These are phyloP conservation scores for Podospora australis DNA, from an alignment of 495 filamentous ascomycete species.

Conservation along the genomic window DNA sequence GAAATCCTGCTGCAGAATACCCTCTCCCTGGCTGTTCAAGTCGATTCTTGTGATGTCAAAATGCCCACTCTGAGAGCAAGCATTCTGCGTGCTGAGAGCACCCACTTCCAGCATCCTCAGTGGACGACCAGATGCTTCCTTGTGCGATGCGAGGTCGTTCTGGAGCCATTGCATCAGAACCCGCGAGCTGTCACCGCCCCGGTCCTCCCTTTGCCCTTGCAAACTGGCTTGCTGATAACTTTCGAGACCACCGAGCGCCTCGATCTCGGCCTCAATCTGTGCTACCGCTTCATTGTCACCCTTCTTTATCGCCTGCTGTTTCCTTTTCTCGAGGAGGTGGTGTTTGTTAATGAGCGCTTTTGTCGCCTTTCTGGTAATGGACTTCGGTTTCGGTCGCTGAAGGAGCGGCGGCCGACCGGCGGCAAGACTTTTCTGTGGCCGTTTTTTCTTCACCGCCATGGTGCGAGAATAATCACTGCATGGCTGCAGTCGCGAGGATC, in stretches of 20 bases:
- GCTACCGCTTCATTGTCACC: conserved; percentile 53
- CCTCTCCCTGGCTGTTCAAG: conserved; percentile 73
- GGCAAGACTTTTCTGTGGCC: conserved; percentile 49
- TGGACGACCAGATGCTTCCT: conserved; percentile 23
- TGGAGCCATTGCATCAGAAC: conserved; percentile 82
- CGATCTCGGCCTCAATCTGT: conserved; percentile 49
- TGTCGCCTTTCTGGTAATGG: conserved; percentile 72
- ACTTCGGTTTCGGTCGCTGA: conserved; percentile 38
- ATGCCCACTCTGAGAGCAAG: conserved; percentile 61
- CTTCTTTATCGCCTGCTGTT: conserved; percentile 56
- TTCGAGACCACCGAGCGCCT: conserved; percentile 65
- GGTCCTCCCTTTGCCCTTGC: conserved; percentile 71
- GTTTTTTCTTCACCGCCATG: conserved; percentile 29
- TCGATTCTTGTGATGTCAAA: conserved; percentile 85
- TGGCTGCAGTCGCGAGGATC: too few species aligned
- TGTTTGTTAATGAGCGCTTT: conserved; percentile 76
- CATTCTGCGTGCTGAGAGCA: conserved; percentile 77
- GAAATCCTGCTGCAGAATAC: conserved; percentile 85
- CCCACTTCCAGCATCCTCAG: conserved; percentile 81
- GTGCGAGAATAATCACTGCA: too few species aligned
- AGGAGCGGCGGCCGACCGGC: conserved; percentile 59
- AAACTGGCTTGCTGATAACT: conserved; percentile 87
- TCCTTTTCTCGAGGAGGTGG: conserved; percentile 75
- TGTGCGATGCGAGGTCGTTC: conserved; percentile 27
- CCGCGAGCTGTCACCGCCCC: conserved; percentile 87